Percentiles rank a stretch among this genome's conserved stretches.
These are phyloP conservation scores for Trichophaea hybrida DNA, from an alignment of 2,329 filamentous ascomycete species.

Conservation along the genomic window DNA sequence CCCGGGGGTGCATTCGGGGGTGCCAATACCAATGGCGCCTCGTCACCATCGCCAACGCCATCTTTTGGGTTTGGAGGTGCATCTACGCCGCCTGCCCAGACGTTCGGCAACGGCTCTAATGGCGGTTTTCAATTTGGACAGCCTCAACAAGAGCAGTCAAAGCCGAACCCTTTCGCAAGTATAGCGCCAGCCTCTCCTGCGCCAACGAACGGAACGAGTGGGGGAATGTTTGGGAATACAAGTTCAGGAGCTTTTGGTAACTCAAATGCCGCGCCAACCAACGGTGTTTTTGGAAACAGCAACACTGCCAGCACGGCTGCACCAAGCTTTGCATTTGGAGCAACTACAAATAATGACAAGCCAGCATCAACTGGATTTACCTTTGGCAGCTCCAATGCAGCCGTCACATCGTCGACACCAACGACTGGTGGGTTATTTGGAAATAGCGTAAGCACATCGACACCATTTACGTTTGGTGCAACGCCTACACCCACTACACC, in stretches of 20 bases:
- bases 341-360: slow-evolving; percentile 6
- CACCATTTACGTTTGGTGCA: not conserved
- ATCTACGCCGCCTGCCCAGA: not conserved
- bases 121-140: slow-evolving; percentile 14
- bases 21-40: slow-evolving; percentile 14
- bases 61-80: slow-evolving; percentile 10
- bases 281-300: slow-evolving; percentile 1
- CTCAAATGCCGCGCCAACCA: slow-evolving; percentile 7
- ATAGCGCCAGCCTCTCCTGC: slow-evolving; percentile 9
- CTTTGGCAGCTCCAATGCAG: not conserved
- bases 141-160: slow-evolving; percentile 10
- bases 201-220: slow-evolving; percentile 8
- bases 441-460: not conserved
- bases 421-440: not conserved
- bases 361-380: slow-evolving; percentile 1
- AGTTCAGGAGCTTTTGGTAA: slow-evolving; percentile 6
- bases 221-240: slow-evolving; percentile 1
- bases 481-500: not conserved
- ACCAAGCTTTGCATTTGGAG: slow-evolving; percentile 14
- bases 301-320: not conserved
- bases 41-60: slow-evolving; percentile 6
- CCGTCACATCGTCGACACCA: not conserved
- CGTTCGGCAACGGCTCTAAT: slow-evolving; percentile 2
- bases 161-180: slow-evolving; percentile 15
- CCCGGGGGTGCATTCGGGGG: slow-evolving; percentile 3